These are phyloP conservation scores for Tricholoma bakamatsutake DNA, from an alignment of 768 basidiomycete species.

Conservation along the genomic window DNA sequence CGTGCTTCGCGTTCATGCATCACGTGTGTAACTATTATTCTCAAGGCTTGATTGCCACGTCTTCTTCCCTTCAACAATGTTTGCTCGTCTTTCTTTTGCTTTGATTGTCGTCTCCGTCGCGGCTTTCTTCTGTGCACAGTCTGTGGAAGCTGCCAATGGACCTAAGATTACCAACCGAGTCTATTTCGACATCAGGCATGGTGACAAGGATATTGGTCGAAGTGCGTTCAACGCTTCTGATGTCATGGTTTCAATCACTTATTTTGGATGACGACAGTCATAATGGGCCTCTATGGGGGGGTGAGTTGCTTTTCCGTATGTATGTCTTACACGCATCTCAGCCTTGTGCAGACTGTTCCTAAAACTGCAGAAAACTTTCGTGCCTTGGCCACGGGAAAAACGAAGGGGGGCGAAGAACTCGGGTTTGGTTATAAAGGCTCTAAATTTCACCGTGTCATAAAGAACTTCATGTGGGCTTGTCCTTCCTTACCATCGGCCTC, in stretches of 20 bases:
- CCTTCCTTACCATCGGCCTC: background rate
- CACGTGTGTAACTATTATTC: no score
- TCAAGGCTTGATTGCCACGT: no score
- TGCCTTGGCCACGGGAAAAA: constrained; percentile 79
- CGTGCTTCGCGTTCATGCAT: no score
- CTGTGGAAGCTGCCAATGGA: constrained; percentile 76
- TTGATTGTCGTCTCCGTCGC: constrained; percentile 59
- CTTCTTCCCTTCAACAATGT: constrained; percentile 37
- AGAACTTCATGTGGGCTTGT: constrained; percentile 73
- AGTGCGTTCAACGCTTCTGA: constrained; percentile 35
- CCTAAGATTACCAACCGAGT: constrained; percentile 91
- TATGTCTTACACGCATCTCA: background rate
- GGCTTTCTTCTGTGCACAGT: constrained; percentile 65
- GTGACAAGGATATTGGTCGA: constrained; percentile 79
- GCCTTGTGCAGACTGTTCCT: constrained; percentile 67
- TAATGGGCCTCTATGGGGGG: constrained; percentile 87
- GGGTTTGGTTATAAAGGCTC: constrained; percentile 94
- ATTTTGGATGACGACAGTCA: constrained; percentile 40
- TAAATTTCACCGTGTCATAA: constrained; percentile 95
- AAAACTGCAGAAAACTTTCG: constrained; percentile 99
- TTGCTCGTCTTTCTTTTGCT: constrained; percentile 55
- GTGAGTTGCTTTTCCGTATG: constrained; percentile 33
- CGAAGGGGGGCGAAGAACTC: constrained; percentile 69
- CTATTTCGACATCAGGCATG: constrained; percentile 93
- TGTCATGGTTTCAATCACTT: background rate